These are phyloP conservation scores for Xylariaceae sp. DNA, from an alignment of 2,329 filamentous ascomycete species.

Conservation along the genomic window DNA sequence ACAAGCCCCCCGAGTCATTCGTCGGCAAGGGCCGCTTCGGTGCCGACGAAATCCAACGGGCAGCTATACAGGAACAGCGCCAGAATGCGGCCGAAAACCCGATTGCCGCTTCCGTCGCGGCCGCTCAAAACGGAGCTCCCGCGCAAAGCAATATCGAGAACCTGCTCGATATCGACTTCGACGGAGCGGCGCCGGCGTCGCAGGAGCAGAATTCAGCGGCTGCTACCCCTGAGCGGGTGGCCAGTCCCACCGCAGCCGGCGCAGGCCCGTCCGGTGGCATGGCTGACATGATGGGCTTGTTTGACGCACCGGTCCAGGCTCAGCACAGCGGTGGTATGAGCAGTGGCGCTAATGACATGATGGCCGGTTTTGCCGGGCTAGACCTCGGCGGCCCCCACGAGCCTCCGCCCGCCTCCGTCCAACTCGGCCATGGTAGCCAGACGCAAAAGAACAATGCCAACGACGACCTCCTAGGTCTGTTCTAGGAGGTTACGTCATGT, in stretches of 20 bases:
- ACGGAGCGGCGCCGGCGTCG: conserved; percentile 87
- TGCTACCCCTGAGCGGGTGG: conserved; percentile 63
- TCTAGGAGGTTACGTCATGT: conserved; percentile 33
- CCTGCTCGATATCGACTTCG: conserved; percentile 91
- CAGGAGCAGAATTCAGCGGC: conserved; percentile 52
- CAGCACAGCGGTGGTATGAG: conserved; percentile 38
- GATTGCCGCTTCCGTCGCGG: conserved; percentile 76
- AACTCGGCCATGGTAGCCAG: conserved; percentile 40
- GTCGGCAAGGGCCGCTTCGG: conserved; percentile 92
- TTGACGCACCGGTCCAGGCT: conserved; percentile 58
- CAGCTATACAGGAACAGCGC: conserved; percentile 92
- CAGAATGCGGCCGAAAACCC: conserved; percentile 92
- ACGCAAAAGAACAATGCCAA: conserved; percentile 39
- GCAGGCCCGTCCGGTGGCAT: conserved; percentile 40
- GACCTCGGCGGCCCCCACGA: conserved; percentile 63
- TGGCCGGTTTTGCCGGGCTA: conserved; percentile 82
- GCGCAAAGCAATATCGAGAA: conserved; percentile 84
- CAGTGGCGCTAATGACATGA: conserved; percentile 60
- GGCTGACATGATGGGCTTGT: conserved; percentile 64
- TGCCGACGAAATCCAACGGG: conserved; percentile 88
- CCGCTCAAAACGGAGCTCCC: conserved; percentile 52
- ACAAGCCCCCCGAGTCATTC: conserved; percentile 98
- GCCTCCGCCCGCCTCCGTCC: conserved; percentile 59
- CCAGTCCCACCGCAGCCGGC: conserved; percentile 49
- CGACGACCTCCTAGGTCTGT: conserved; percentile 57